A percentile compares a stretch with the other conserved stretches of the same genome.
phyloP scores from a whole-genome alignment of 306 rosid genomes.

The Cucurbita ficifolia region DNA sequence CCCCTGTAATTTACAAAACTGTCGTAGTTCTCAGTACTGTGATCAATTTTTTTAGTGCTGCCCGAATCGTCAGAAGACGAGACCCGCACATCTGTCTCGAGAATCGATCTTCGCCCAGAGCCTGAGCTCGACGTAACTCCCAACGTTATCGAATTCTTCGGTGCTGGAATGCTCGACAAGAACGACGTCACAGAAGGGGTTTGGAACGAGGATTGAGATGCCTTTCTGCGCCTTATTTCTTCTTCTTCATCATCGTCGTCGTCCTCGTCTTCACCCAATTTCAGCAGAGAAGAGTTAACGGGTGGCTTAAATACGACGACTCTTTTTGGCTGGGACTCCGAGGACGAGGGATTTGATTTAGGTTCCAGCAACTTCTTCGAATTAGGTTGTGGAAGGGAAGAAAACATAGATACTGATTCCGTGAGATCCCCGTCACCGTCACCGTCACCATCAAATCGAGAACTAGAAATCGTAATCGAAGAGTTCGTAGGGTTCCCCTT shows the following conservation, averaged over 20 bases:
- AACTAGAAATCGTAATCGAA: background rate
- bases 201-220: conserved; percentile 21
- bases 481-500: conserved; percentile 13
- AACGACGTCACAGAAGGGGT: conserved; percentile 44
- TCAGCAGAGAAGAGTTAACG: conserved; percentile 16
- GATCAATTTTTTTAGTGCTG: background rate
- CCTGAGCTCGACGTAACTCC: conserved; percentile 45
- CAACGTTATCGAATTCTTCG: conserved; percentile 43
- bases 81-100: conserved; percentile 24
- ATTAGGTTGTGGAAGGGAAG: conserved; percentile 40
- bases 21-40: background rate
- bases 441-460: background rate
- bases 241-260: conserved; percentile 24
- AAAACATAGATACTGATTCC: conserved; percentile 10
- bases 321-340: conserved; percentile 25
- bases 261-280: conserved; percentile 25
- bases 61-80: conserved; percentile 16
- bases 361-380: conserved; percentile 23
- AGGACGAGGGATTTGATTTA: conserved; percentile 14
- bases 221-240: conserved; percentile 24
- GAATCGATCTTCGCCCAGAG: conserved; percentile 49
- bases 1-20: background rate
- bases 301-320: conserved; percentile 76
- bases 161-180: conserved; percentile 68
- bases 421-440: background rate